These are phyloP conservation scores for Juglanconis sp. DNA, from an alignment of 2,329 filamentous ascomycete genomes.

Conservation along the genomic window DNA sequence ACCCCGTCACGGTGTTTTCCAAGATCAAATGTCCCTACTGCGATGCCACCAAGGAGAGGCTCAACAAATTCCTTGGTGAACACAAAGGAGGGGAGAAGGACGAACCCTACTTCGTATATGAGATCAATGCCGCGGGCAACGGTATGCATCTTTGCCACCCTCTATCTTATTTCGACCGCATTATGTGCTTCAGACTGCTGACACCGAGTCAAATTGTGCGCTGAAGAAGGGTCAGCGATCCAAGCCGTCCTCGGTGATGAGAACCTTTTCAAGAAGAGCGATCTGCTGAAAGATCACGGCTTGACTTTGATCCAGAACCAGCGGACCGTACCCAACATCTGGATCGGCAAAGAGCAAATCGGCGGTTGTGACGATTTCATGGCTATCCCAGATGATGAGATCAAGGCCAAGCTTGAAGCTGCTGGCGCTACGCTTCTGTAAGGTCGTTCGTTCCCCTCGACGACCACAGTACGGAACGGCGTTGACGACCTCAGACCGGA, in stretches of 20 bases:
- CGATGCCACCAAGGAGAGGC: constrained; percentile 62
- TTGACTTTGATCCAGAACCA: constrained; percentile 62
- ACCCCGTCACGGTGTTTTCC: constrained; percentile 90
- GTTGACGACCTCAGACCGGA: constrained; percentile 11
- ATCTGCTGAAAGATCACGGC: background rate
- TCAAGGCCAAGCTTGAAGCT: constrained; percentile 46
- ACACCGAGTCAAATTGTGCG: too few species aligned
- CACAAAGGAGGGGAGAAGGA: too few species aligned
- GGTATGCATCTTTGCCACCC: too few species aligned
- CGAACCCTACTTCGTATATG: too few species aligned
- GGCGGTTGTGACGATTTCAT: constrained; percentile 92
- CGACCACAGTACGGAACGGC: background rate
- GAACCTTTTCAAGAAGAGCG: background rate
- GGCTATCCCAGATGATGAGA: constrained; percentile 55
- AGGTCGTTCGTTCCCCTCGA: constrained; percentile 21
- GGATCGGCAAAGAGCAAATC: constrained; percentile 86
- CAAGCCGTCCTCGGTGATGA: constrained; percentile 66
- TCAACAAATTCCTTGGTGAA: background rate
- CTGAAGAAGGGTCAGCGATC: too few species aligned
- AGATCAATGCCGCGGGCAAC: too few species aligned
- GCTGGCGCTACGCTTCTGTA: constrained; percentile 40
- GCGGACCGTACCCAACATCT: constrained; percentile 92
- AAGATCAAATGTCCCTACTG: constrained; percentile 98
- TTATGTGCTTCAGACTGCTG: too few species aligned
- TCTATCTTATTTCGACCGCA: too few species aligned